Evolutionary conservation across 2,329 filamentous ascomycete genomes (phyloP).

Genomic region (Microascus cirrosus): DNA sequence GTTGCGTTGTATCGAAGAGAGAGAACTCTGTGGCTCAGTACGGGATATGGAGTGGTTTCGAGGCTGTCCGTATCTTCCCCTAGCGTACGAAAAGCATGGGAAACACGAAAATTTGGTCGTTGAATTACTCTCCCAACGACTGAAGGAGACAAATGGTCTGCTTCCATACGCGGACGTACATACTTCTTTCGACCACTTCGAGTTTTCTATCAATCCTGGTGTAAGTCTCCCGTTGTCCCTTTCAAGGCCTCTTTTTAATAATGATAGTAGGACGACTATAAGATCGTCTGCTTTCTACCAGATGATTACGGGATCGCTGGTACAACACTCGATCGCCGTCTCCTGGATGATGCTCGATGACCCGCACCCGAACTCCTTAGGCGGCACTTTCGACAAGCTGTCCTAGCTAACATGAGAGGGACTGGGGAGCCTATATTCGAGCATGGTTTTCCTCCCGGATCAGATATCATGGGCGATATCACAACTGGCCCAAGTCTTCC

Average conservation of each 20-base stretch:
- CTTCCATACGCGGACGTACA: conserved; percentile 11
- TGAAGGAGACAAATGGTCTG: conserved; percentile 14
- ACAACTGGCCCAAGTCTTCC: conserved; percentile 4
- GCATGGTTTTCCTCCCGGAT: conserved; percentile 14
- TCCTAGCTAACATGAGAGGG: conserved; percentile 14
- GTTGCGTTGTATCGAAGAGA: not conserved
- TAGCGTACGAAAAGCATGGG: conserved; percentile 12
- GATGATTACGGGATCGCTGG: conserved; percentile 10
- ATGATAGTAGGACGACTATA: conserved; percentile 11
- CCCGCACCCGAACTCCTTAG: conserved; percentile 10
- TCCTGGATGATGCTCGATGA: conserved; percentile 7
- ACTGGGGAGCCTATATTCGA: conserved; percentile 14
- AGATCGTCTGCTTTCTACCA: conserved; percentile 12
- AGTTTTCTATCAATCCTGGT: conserved; percentile 14
- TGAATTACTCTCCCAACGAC: conserved; percentile 1
- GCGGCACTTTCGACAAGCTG: conserved; percentile 15
- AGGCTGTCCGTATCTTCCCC: conserved; percentile 16
- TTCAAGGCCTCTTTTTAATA: conserved; percentile 1
- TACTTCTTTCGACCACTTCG: conserved; percentile 11
- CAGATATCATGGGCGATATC: conserved; percentile 17
- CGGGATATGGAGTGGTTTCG: conserved; percentile 10
- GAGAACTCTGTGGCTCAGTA: not conserved
- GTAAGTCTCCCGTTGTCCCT: conserved; percentile 6
- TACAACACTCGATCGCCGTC: conserved; percentile 8
- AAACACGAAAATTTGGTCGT: conserved; percentile 6